Evolutionary conservation across 352 stramenopile species (phyloP), one percentile per base, ranked within the genome.

Genomic region (Phytophthora pluvialis): DNA sequence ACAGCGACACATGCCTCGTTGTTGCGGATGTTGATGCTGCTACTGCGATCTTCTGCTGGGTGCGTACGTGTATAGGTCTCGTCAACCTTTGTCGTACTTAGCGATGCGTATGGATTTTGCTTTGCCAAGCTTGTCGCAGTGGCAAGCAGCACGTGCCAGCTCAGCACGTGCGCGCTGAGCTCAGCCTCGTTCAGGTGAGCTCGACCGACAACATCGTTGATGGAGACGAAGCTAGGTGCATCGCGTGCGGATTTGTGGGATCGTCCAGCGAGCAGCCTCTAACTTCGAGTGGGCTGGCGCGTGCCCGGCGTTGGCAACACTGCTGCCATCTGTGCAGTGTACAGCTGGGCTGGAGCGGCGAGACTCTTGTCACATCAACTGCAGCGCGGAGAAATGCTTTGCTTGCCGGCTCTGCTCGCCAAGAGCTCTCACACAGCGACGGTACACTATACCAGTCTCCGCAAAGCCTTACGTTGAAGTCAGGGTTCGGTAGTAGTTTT

Each of bases 21-120:
- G 51, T 59, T 49, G 36, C 28, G 36, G 33, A 57, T 57, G 33
- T 57, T 46, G 47, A 31, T 54, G 47, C 45, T 32, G 40, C 16
- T 47, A 8, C 40, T 48, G 7, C 33, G 7, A 13, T 13, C 11
- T 21, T 21, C 11, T 3, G 9, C 11, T 26, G 11, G 15, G 5
- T 3, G 3, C 18, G 6, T 21, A 1, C 36, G 18, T 43, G 13
- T 43, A 21, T 11, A 43, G 45, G 28, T 38, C 16, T 39, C 45
- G 39, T 39, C 28, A 39, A 39, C 39, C 0, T n/a, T n/a, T 52
- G 26, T 53, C 46, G 46, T 42, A 53, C 16, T 53, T 53, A 21
- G 13, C 25, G 46, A 35, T 26, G 26, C 9, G 28, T 48, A 33
- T 33, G 42, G 42, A 48, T 48, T 48, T 48, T 48, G 42, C 21